Base-by-base conservation (phyloP, 1,139 yeast genomes). In the Blastobotrys capitulatus region DNA sequence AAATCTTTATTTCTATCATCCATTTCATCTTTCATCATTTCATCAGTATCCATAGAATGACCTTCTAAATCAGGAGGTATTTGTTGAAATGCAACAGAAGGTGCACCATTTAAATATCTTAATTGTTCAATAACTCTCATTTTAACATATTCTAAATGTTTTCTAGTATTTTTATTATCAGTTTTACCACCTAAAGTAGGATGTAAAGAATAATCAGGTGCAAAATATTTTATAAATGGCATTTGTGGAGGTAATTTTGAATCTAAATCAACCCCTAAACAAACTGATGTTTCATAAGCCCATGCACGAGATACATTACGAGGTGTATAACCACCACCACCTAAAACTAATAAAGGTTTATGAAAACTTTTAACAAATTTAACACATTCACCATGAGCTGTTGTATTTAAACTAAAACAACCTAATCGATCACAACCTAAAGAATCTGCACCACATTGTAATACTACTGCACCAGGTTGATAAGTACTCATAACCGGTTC, bases 251-350 rank as follows among this genome's bases (percentile, higher is more conserved):
- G 98, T 46, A 92, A 74, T 56, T 81, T 81, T 25, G 84, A 76
- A 50, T 86, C 87, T 50, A 92, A 67, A 22, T 85, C 78, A 1
- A 85, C 86, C 60, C 87, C 92, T 51, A 88, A 82, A 63, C 90
- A 75, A 2, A 92, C 79, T 42, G 95, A 83, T 0, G 98, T 94
- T 66, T 92, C 98, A 64, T 86, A 89, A 43, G 96, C 81, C 98
- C 98, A 92, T 38, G 92, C 75, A 54, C 98, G 74, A 10, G 96
- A 85, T 8, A 92, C 98, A 63, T 92, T 92, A 59, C 97, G 78
- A 49, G 96, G 96, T 0, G 98, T 92, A 67, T 92, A 92, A 2
- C 98, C 98, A 49, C 98, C 98, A 34, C 98, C 98, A 26, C 98
- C 98, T 13, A 92, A 70, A 12, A 92, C 96, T 66, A 92, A 72